Evolutionary conservation across 768 basidiomycete species (phyloP).

Genomic region (Phanerodontia chrysosporium): DNA sequence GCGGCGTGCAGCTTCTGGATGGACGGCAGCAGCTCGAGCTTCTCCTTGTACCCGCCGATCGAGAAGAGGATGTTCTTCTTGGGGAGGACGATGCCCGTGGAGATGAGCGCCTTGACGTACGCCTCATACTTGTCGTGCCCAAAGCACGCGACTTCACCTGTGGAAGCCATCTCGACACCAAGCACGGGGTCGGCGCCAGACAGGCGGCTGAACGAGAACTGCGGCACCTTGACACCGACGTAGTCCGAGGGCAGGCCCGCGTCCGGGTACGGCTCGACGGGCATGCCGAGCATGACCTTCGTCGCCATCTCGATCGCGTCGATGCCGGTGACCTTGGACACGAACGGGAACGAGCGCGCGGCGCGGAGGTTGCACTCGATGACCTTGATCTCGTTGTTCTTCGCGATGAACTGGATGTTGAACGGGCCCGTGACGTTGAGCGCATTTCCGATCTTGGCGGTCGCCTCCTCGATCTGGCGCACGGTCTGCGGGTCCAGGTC

Average conservation of each 20-base stretch:
- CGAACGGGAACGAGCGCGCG: constrained; percentile 97
- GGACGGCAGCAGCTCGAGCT: constrained; percentile 90
- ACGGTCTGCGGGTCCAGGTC: constrained; percentile 97
- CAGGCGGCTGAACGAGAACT: constrained; percentile 96
- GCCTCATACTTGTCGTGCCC: constrained; percentile 98
- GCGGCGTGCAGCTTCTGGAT: constrained; percentile 92
- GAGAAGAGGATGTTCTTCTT: constrained; percentile 98
- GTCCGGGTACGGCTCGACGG: constrained; percentile 89
- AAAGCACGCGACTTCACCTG: constrained; percentile 98
- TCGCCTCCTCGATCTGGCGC: constrained; percentile 93
- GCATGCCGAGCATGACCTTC: constrained; percentile 93
- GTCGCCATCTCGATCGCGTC: constrained; percentile 99
- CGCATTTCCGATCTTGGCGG: constrained; percentile 94
- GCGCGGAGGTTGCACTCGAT: constrained; percentile 99
- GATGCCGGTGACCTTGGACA: constrained; percentile 95
- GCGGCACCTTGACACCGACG: constrained; percentile 99
- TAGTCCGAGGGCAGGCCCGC: constrained; percentile 85
- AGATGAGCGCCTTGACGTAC: constrained; percentile 94
- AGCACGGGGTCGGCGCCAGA: constrained; percentile 97
- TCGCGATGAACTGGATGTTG: constrained; percentile 99
- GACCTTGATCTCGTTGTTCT: constrained; percentile 99
- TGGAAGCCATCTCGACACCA: constrained; percentile 99
- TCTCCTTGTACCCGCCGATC: constrained; percentile 95
- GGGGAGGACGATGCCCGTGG: constrained; percentile 90
- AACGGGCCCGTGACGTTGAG: constrained; percentile 97